Base-by-base conservation (phyloP, 768 basidiomycete species). In the Leucocoprinus sp. region DNA sequence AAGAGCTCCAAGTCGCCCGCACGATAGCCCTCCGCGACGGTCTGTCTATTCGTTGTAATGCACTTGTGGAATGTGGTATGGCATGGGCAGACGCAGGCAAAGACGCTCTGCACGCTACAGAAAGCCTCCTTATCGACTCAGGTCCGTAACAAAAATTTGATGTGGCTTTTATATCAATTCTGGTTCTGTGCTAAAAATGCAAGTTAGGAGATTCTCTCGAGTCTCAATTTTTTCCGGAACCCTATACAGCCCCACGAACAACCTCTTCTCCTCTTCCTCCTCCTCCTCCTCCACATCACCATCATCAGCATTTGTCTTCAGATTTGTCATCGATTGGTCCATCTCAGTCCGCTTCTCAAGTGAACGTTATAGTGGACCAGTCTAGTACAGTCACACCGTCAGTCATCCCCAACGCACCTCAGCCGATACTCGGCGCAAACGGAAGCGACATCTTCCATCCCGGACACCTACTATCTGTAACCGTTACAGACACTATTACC, bases 11-110 rank as follows among this genome's bases (percentile, higher is more conserved):
- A 4, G 55, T 56, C 0, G 64, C 71, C 38, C 69, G 86, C 0
- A 59, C 66, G n/a, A 64, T 64, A n/a, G 68, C 80, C 6, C 69
- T 86, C 9, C 66, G 71, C 5, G 74, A 79, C 34, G 85, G 85
- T 0, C 66, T 92, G 17, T 69, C 74, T 1, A 65, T 67, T 3
- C 71, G 89, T 2, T 80, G 78, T 51, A 68, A 64, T 14, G 85
- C 84, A 0, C 69, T 91, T 54, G 69, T 77, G 2, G 75, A 84
- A 46, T 86, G 82, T 51, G 85, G 81, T 1, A 74, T 71, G 69
- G 63, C 66, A 0, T 91, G 84, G 84, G 60, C 66, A 1, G 77
- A 85, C 55, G 70, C 78, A 58, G 87, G 85, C 0, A 75, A 71
- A 51, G 75, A 81, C 44, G 82, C 74, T 9, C 55, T 86, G 19